Evolutionary conservation across 257 asterid species (phyloP), one percentile per base, ranked within the genome.

Genomic region (Fraxinus quadrangulata): DNA sequence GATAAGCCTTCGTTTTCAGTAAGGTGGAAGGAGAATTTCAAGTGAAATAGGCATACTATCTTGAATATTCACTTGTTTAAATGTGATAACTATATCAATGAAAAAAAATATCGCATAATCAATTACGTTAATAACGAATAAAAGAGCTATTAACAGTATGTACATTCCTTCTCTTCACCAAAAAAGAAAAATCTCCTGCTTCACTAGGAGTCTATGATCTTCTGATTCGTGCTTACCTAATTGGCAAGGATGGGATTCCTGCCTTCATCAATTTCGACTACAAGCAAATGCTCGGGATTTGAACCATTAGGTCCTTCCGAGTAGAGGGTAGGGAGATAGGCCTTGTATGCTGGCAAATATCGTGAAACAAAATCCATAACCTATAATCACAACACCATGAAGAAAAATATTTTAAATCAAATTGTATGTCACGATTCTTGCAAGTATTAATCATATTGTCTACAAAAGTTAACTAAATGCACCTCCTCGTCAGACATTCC

Each of bases 401-500:
- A 7, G 42, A 37, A 47, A 66, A 49, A 17, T 72, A 11, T 74
- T 78, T 73, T n/a, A 10, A 16, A 34, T 0, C 5, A 39, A 14
- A 21, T 17, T 47, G 26, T 49, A 72, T 21, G 11, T 63, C 34
- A 2, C 10, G 61, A 59, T 42, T 10, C 40, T 69, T 69, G 45
- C 83, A 12, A 30, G 70, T 9, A 21, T 74, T 28, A 17, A 16
- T 66, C 70, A 68, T 59, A 56, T 39, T 8, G 61, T 7, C 6
- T 39, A 77, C 28, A 73, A 19, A 4, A 72, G 30, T 31, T 23
- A 4, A 66, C 75, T 37, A 65, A 37, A 40, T 61, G 34, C 68
- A 93, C 99, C 99, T 92, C 98, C 78, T 90, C 97, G 71, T 96
- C 97, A 0, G 97, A 82, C 97, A 96, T 84, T 80, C 97, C 96